These are phyloP conservation scores for Ceriops decandra DNA, from an alignment of 345 rosid species.

Conservation along the genomic window DNA sequence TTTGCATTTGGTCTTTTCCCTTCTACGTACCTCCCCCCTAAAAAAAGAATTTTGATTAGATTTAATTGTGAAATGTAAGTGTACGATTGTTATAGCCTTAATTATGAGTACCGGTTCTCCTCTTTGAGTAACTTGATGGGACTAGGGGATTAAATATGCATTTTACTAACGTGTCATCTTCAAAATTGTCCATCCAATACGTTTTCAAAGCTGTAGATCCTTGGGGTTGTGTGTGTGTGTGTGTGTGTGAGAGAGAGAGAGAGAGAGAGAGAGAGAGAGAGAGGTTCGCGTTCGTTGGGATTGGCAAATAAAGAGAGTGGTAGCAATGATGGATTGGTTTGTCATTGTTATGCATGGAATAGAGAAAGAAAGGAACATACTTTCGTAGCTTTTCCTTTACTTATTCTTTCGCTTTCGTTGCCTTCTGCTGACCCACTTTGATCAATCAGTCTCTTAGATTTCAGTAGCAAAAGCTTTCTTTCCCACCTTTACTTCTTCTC, in stretches of 20 bases:
- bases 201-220: too few relatives aligned
- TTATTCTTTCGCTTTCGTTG: conserved; percentile 18
- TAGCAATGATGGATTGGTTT: conserved; percentile 38
- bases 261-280: conserved; percentile 8
- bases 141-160: too few relatives aligned
- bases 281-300: conserved; percentile 41
- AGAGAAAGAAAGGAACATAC: conserved; percentile 14
- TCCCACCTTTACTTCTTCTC: not conserved
- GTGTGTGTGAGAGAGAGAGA: too few relatives aligned
- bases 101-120: too few relatives aligned
- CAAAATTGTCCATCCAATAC: too few relatives aligned
- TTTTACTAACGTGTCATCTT: too few relatives aligned
- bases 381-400: conserved; percentile 15
- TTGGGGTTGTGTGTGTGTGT: too few relatives aligned
- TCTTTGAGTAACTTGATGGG: too few relatives aligned
- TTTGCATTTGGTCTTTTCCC: too few relatives aligned
- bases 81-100: not conserved
- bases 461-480: too few relatives aligned
- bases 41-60: not conserved
- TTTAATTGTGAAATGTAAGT: not conserved
- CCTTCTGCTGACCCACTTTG: conserved; percentile 16
- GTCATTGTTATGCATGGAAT: conserved; percentile 32
- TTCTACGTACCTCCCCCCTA: too few relatives aligned
- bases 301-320: conserved; percentile 43
- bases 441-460: too few relatives aligned